A percentile compares a stretch with the other conserved stretches of the same genome.
Conservation (phyloP, 306 rosid genomes). For the Vachellia pachyceras region DNA sequence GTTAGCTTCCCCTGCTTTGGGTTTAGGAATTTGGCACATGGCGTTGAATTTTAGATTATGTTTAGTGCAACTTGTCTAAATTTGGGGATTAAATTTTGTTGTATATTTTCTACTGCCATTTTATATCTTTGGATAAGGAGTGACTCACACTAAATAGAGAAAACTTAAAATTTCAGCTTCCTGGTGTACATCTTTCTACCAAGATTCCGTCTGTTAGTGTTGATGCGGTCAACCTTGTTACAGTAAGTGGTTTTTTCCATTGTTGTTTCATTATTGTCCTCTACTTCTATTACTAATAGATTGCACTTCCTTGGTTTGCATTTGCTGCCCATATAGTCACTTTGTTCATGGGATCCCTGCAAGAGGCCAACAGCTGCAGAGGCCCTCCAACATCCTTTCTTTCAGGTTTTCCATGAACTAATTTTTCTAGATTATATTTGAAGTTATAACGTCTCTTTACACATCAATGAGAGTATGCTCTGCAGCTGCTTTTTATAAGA, state of each 20-base stretch:
- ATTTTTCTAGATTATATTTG: neutral
- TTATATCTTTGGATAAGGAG: neutral
- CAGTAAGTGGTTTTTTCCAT: constrained; percentile 43
- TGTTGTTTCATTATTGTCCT: neutral
- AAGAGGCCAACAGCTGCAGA: constrained; percentile 74
- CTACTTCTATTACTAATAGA: neutral
- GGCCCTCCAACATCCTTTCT: constrained; percentile 82
- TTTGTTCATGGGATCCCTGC: constrained; percentile 77
- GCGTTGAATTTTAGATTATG: neutral
- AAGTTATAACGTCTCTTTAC: neutral
- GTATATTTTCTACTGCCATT: neutral
- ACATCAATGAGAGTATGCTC: neutral
- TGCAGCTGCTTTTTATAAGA: neutral
- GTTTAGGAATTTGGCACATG: neutral
- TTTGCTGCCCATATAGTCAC: constrained; percentile 43
- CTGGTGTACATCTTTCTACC: constrained; percentile 76
- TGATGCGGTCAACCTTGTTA: constrained; percentile 79
- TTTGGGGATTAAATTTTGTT: neutral
- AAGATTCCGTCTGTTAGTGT: constrained; percentile 74
- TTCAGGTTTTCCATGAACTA: constrained; percentile 48
- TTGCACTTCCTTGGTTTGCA: neutral
- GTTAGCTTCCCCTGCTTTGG: constrained; percentile 41
- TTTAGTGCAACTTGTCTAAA: neutral
- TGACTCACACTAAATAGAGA: constrained; percentile 26
- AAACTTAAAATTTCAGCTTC: constrained; percentile 50